phyloP scores from a whole-genome alignment of 371 early-diverging fungal species.

The Zychaea mexicana region DNA sequence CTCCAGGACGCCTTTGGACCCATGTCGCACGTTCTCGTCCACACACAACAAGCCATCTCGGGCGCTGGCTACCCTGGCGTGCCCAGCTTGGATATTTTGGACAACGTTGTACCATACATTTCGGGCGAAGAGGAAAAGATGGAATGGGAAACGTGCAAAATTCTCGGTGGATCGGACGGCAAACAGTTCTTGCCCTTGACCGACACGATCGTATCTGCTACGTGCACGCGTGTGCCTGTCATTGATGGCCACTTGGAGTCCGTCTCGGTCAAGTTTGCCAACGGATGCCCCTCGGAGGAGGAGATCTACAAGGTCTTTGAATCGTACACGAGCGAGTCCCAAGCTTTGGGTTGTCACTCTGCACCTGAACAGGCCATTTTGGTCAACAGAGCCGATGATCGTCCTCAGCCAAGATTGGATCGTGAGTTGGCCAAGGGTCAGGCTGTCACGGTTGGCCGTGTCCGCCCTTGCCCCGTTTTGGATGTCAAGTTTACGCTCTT shows the following conservation, averaged over 20 bases:
- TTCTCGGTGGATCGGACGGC: slow-evolving; percentile 71
- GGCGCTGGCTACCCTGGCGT: slow-evolving; percentile 98
- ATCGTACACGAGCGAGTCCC: slow-evolving; percentile 77
- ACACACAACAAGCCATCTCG: slow-evolving; percentile 95
- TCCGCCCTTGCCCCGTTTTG: slow-evolving; percentile 81
- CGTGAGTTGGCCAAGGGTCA: slow-evolving; percentile 83
- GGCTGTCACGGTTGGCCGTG: slow-evolving; percentile 89
- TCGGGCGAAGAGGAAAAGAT: slow-evolving; percentile 98
- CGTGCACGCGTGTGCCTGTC: slow-evolving; percentile 95
- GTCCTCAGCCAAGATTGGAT: slow-evolving; percentile 96
- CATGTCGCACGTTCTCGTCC: slow-evolving; percentile 74
- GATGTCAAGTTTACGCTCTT: slow-evolving; percentile 90
- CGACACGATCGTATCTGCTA: slow-evolving; percentile 82
- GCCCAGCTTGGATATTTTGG: slow-evolving; percentile 89
- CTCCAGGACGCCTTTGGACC: slow-evolving; percentile 90
- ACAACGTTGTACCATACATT: slow-evolving; percentile 94
- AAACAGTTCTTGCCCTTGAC: slow-evolving; percentile 51
- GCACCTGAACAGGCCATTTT: slow-evolving; percentile 84
- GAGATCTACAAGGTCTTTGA: slow-evolving; percentile 71
- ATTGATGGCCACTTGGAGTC: slow-evolving; percentile 93
- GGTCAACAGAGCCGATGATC: slow-evolving; percentile 72
- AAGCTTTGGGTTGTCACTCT: slow-evolving; percentile 72
- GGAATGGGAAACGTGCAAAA: slow-evolving; percentile 93
- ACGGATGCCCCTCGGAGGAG: slow-evolving; percentile 67
- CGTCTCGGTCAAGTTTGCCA: slow-evolving; percentile 85